phyloP scores from a whole-genome alignment of 148 eudicot genomes.

The Polygonum maritimum region DNA sequence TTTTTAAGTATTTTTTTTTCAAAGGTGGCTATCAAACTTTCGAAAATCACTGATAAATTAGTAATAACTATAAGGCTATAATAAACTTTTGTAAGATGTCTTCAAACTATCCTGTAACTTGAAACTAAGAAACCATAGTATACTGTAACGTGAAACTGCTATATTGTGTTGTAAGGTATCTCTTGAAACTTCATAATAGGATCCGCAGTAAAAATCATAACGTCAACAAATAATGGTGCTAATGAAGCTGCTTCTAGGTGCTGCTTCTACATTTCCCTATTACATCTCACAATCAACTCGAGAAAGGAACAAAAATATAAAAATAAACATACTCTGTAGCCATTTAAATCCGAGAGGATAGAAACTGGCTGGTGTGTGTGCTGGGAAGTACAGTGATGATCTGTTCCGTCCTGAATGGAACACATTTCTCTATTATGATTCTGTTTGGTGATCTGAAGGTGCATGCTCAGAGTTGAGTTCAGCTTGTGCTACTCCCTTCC shows the following conservation, averaged over 20 bases:
- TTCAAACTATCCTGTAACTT: too few species aligned
- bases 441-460: not conserved
- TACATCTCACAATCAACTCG: not conserved
- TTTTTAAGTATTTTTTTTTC: too few species aligned
- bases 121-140: too few species aligned
- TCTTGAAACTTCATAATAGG: not conserved
- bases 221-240: conserved; percentile 1
- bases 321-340: not conserved
- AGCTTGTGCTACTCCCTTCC: conserved; percentile 13
- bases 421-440: not conserved
- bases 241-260: not conserved
- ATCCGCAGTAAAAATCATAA: not conserved
- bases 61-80: too few species aligned
- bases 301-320: not conserved
- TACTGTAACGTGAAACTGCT: too few species aligned
- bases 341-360: not conserved
- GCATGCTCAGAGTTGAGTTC: not conserved
- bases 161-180: too few species aligned
- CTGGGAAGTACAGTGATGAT: not conserved
- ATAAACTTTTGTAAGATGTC: too few species aligned
- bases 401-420: not conserved
- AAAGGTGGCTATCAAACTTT: too few species aligned
- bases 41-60: too few species aligned
- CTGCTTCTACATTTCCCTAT: not conserved
- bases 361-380: not conserved